These are phyloP conservation scores for Phytophthora cactorum DNA, from an alignment of 352 stramenopile species.

Conservation along the genomic window DNA sequence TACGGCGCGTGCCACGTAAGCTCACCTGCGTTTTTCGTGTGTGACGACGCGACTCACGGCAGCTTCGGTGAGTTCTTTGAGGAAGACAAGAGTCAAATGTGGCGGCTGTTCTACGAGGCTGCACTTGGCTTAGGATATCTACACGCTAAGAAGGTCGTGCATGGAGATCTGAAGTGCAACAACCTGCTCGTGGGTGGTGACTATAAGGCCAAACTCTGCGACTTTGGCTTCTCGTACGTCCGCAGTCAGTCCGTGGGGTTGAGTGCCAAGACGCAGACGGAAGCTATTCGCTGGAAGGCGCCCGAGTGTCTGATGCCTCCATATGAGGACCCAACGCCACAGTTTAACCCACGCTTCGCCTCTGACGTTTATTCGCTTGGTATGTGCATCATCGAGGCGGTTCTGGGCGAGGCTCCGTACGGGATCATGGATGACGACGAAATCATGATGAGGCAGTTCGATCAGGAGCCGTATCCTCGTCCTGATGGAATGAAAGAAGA, in stretches of 20 bases:
- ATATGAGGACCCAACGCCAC: background rate
- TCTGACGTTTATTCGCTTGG: constrained; percentile 16
- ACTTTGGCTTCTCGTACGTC: background rate
- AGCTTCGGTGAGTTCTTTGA: background rate
- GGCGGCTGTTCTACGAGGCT: background rate
- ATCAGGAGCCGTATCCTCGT: constrained; percentile 15
- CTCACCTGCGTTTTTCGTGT: background rate
- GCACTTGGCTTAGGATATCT: background rate
- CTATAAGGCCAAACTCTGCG: constrained; percentile 4
- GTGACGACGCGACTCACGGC: background rate
- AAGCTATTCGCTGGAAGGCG: constrained; percentile 8
- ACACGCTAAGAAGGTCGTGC: background rate
- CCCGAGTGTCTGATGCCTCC: constrained; percentile 5
- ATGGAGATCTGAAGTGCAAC: constrained; percentile 5
- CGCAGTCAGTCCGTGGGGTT: background rate
- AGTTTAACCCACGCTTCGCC: constrained; percentile 7
- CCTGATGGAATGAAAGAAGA: constrained; percentile 1
- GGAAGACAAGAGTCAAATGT: background rate
- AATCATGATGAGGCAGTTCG: constrained; percentile 9
- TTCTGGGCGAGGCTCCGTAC: constrained; percentile 2
- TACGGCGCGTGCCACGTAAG: background rate
- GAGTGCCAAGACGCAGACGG: background rate
- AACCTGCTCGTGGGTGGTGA: constrained; percentile 4
- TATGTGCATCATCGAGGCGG: constrained; percentile 15
- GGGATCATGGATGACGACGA: constrained; percentile 4